Evolutionary conservation across 352 stramenopile genomes (phyloP).

Genomic region (Phytophthora idaei): DNA sequence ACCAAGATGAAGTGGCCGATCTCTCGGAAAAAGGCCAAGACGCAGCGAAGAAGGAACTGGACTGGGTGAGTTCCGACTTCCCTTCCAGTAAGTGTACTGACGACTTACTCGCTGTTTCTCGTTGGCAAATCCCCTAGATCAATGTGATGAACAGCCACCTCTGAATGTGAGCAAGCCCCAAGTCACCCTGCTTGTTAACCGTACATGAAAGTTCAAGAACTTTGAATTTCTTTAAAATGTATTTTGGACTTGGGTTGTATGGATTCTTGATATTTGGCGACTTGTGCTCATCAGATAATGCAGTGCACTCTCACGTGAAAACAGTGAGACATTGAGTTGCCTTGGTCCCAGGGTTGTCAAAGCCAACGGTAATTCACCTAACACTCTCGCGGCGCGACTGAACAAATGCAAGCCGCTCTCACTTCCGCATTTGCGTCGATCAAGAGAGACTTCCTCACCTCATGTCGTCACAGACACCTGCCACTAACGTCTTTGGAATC

Average conservation of each 20-base stretch:
- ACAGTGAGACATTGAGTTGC: constrained; percentile 1
- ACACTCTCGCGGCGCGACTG: background rate
- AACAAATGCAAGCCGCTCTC: background rate
- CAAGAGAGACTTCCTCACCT: background rate
- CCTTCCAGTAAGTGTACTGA: background rate
- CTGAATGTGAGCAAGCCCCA: constrained; percentile 9
- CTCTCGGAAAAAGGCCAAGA: constrained; percentile 18
- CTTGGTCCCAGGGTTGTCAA: background rate
- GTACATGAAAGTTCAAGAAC: no score
- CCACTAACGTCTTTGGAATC: background rate
- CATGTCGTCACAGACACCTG: constrained; percentile 6
- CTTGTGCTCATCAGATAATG: background rate
- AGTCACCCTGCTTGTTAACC: background rate
- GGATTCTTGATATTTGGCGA: no score
- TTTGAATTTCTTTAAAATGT: background rate
- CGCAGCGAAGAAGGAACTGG: constrained; percentile 28
- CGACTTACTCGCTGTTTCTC: background rate
- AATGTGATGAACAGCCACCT: constrained; percentile 17
- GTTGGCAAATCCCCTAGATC: constrained; percentile 4
- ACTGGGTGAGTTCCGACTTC: constrained; percentile 15
- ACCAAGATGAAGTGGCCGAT: constrained; percentile 22
- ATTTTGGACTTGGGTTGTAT: no score
- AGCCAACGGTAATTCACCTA: background rate
- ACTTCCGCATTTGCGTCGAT: background rate
- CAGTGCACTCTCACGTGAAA: background rate